Conservation (phyloP, 192 early-diverging fungal genomes). For the Backusella liffmaniae region DNA sequence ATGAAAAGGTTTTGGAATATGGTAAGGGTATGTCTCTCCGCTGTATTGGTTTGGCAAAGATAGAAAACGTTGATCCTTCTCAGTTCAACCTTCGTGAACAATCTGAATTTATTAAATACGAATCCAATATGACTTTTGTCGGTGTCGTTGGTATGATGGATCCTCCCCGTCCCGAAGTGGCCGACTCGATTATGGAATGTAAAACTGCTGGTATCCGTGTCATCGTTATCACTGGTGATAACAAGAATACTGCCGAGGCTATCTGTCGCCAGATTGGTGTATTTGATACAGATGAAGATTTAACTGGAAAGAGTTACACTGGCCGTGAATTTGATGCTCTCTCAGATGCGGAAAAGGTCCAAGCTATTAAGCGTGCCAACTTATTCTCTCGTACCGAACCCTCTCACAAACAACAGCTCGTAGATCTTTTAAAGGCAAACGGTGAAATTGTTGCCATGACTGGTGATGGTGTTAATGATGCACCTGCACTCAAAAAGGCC, state of each 20-base stretch:
- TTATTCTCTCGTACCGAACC: slow-evolving; percentile 97
- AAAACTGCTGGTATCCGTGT: slow-evolving; percentile 95
- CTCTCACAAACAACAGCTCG: slow-evolving; percentile 91
- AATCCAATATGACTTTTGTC: slow-evolving; percentile 88
- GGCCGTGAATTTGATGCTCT: slow-evolving; percentile 96
- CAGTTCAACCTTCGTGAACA: slow-evolving; percentile 57
- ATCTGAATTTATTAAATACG: slow-evolving; percentile 67
- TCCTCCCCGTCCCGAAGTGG: slow-evolving; percentile 93
- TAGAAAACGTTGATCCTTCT: slow-evolving; percentile 62
- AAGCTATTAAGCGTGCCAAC: slow-evolving; percentile 70
- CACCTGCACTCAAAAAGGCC: slow-evolving; percentile 95
- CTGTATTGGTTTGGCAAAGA: slow-evolving; percentile 87
- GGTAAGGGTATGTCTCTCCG: slow-evolving; percentile 79
- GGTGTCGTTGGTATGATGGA: slow-evolving; percentile 97
- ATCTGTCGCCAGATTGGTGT: slow-evolving; percentile 96
- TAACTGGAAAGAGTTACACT: slow-evolving; percentile 74
- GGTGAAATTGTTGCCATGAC: slow-evolving; percentile 94
- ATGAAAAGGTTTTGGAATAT: slow-evolving; percentile 68
- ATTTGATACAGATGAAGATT: slow-evolving; percentile 66
- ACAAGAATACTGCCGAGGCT: slow-evolving; percentile 94
- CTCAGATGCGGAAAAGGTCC: slow-evolving; percentile 63
- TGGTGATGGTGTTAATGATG: slow-evolving; percentile 99
- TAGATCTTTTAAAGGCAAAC: slow-evolving; percentile 82
- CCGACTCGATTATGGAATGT: slow-evolving; percentile 81
- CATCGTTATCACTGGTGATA: slow-evolving; percentile 98